Evolutionary conservation across 306 rosid genomes (phyloP).

Genomic region (Dalbergia cochinchinensis): DNA sequence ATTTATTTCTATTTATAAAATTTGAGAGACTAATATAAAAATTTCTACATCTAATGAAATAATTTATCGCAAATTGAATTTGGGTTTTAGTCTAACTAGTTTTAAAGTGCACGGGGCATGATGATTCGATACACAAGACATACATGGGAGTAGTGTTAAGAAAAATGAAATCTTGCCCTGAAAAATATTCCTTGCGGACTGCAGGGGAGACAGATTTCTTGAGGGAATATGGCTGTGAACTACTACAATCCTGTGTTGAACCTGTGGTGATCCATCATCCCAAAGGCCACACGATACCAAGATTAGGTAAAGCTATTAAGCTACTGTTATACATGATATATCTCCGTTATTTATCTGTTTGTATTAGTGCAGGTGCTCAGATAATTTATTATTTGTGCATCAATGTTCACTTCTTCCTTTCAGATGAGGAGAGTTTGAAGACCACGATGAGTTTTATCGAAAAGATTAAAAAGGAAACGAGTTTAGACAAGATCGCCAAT

Average conservation of each 20-base stretch:
- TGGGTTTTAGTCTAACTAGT: not conserved
- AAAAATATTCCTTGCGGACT: not conserved
- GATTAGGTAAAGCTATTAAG: constrained; percentile 53
- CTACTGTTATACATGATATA: not conserved
- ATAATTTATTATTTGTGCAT: not conserved
- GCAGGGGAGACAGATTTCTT: constrained; percentile 74
- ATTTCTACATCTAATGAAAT: no score
- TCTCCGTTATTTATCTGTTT: not conserved
- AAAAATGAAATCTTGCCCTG: not conserved
- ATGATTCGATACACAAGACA: no score
- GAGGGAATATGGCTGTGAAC: constrained; percentile 59
- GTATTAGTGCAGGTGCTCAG: not conserved
- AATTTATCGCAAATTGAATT: no score
- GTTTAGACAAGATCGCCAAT: not conserved
- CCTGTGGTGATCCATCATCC: constrained; percentile 71
- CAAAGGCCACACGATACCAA: constrained; percentile 74
- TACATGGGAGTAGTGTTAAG: not conserved
- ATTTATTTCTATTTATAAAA: no score
- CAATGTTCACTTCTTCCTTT: not conserved
- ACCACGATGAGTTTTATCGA: constrained; percentile 53
- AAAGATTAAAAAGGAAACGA: constrained; percentile 46
- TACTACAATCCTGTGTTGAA: constrained; percentile 56
- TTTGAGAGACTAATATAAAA: no score
- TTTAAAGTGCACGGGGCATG: not conserved
- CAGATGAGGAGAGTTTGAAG: constrained; percentile 58